A percentile compares a stretch with the other conserved stretches of the same genome.
Evolutionary conservation across 106 monocot genomes (phyloP).

Genomic region (Dioscorea dumetorum): DNA sequence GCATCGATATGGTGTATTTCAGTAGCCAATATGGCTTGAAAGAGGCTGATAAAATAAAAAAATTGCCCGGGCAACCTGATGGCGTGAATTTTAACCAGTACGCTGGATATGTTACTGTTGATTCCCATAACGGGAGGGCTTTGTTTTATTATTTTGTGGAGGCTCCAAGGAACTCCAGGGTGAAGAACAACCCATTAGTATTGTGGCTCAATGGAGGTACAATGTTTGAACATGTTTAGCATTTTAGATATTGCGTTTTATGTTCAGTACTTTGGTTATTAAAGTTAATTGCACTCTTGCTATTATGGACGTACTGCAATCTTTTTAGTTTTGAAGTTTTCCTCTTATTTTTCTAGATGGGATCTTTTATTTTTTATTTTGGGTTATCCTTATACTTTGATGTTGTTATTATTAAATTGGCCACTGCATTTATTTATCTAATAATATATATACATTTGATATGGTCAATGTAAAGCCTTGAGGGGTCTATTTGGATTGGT

Average conservation of each 20-base stretch:
- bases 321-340: no score
- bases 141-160: constrained; percentile 21
- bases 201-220: constrained; percentile 15
- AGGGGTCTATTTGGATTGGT: no score
- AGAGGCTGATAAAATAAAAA: background rate
- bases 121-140: constrained; percentile 9
- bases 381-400: no score
- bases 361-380: no score
- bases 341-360: no score
- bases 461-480: no score
- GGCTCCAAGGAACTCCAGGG: constrained; percentile 1
- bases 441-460: no score
- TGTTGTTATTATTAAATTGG: no score
- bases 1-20: background rate
- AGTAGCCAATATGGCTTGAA: background rate
- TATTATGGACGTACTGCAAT: background rate
- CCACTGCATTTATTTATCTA: no score
- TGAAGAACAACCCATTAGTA: constrained; percentile 3
- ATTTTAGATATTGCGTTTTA: background rate
- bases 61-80: constrained; percentile 9
- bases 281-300: background rate
- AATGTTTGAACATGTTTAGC: background rate
- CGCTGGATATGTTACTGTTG: constrained; percentile 1
- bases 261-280: background rate
- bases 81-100: constrained; percentile 1